Conservation (phyloP, 2,329 filamentous ascomycete genomes). For the Claviceps digitariae region DNA sequence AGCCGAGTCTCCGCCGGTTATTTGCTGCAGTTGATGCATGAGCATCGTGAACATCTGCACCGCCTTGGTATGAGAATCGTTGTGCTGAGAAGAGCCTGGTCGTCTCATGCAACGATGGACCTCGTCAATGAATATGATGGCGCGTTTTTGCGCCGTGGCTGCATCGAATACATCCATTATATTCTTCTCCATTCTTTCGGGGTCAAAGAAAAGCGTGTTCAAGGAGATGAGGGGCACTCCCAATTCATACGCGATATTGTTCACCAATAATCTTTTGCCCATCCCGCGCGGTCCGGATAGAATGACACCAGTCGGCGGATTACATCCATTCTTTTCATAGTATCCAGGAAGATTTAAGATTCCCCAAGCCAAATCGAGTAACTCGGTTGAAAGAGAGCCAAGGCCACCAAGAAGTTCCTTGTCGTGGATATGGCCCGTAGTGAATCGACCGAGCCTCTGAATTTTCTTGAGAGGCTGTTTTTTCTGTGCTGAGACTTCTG, state of each 20-base stretch:
- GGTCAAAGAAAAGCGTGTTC: slow-evolving; percentile 21
- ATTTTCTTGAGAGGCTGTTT: slow-evolving; percentile 18
- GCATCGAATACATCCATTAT: slow-evolving; percentile 46
- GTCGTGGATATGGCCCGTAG: slow-evolving; percentile 15
- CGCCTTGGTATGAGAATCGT: slow-evolving; percentile 82
- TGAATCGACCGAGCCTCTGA: slow-evolving; percentile 17
- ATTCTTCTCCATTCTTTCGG: slow-evolving; percentile 25
- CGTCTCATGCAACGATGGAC: slow-evolving; percentile 79
- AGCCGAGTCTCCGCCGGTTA: slow-evolving; percentile 57
- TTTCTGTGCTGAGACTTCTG: slow-evolving; percentile 10
- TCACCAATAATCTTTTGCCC: slow-evolving; percentile 66
- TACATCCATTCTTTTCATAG: slow-evolving; percentile 8
- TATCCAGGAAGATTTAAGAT: slow-evolving; percentile 12
- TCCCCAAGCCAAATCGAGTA: slow-evolving; percentile 8
- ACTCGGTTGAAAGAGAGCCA: slow-evolving; percentile 11
- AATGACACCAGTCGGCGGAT: slow-evolving; percentile 42
- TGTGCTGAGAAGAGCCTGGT: slow-evolving; percentile 59
- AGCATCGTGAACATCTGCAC: slow-evolving; percentile 72
- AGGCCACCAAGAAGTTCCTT: slow-evolving; percentile 17
- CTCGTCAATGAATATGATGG: slow-evolving; percentile 82
- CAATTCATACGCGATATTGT: slow-evolving; percentile 57
- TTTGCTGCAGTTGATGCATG: slow-evolving; percentile 64
- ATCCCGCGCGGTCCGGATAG: slow-evolving; percentile 69
- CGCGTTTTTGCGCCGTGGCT: slow-evolving; percentile 73
- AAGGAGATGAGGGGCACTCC: slow-evolving; percentile 59